Evolutionary conservation across 2,329 filamentous ascomycete species (phyloP).

Genomic region (Peltaster fructicola): DNA sequence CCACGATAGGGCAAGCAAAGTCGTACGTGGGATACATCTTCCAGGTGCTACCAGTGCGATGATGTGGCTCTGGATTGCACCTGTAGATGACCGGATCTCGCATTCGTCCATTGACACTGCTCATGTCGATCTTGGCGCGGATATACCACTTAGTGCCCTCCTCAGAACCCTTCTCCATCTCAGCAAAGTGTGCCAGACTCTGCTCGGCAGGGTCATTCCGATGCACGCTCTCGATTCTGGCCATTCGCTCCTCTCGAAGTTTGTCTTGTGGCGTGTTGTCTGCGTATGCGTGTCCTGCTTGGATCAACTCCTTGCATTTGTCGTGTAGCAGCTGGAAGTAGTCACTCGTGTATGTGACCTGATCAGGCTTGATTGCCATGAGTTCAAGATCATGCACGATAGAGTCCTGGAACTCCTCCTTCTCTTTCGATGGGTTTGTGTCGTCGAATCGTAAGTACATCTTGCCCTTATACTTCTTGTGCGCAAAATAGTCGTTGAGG

Average conservation of each 20-base stretch:
- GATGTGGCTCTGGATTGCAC: conserved; percentile 59
- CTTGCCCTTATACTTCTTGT: conserved; percentile 81
- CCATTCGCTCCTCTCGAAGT: conserved; percentile 70
- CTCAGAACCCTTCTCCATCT: conserved; percentile 76
- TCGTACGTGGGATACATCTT: conserved; percentile 83
- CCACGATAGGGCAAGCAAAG: conserved; percentile 67
- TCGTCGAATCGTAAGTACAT: conserved; percentile 89
- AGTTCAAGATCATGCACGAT: conserved; percentile 83
- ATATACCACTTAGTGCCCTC: conserved; percentile 79
- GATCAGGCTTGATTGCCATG: conserved; percentile 81
- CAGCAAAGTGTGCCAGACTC: conserved; percentile 68
- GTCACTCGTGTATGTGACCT: conserved; percentile 78
- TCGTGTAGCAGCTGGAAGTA: conserved; percentile 90
- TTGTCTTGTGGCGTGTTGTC: conserved; percentile 85
- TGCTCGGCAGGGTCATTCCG: conserved; percentile 67
- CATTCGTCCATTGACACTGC: conserved; percentile 89
- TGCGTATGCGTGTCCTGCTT: conserved; percentile 74
- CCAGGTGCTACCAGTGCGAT: conserved; percentile 63
- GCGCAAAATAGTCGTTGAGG: conserved; percentile 91
- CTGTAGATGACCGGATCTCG: conserved; percentile 95
- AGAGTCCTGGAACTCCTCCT: conserved; percentile 85
- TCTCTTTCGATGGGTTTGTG: conserved; percentile 94
- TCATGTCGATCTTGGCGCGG: conserved; percentile 79
- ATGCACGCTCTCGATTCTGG: conserved; percentile 64
- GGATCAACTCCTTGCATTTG: conserved; percentile 67